Percentiles rank a stretch among this genome's conserved stretches.
Conservation (phyloP, 73 alveolate species). For the Halteria grandinella region DNA sequence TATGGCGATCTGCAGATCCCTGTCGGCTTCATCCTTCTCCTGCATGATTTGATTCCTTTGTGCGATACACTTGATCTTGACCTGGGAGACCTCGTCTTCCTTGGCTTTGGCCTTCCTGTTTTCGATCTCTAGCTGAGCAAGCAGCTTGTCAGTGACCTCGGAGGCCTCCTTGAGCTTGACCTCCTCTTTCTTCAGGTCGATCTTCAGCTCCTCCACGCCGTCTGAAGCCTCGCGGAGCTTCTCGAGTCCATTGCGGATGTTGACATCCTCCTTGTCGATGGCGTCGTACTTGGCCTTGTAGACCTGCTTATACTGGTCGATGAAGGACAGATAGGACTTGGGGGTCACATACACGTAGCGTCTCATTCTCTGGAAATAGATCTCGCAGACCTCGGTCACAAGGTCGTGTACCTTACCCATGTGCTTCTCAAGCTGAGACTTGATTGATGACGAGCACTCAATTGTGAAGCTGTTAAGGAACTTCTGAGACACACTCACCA, state of each 20-base stretch:
- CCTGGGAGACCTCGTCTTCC: slow-evolving; percentile 97
- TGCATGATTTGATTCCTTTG: slow-evolving; percentile 93
- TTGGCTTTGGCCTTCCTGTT: slow-evolving; percentile 96
- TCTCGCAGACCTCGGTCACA: slow-evolving; percentile 95
- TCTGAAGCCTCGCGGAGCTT: slow-evolving; percentile 89
- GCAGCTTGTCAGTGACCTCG: slow-evolving; percentile 90
- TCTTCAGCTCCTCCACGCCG: slow-evolving; percentile 81
- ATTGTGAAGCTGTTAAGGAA: slow-evolving; percentile 87
- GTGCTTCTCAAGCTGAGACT: slow-evolving; percentile 91
- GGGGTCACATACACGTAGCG: slow-evolving; percentile 99
- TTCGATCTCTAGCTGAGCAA: slow-evolving; percentile 95
- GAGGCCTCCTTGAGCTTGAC: slow-evolving; percentile 90
- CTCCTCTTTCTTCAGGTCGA: slow-evolving; percentile 82
- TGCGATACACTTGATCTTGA: slow-evolving; percentile 94
- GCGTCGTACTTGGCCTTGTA: slow-evolving; percentile 93
- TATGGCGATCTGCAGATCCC: slow-evolving; percentile 97
- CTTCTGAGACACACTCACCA: slow-evolving; percentile 94
- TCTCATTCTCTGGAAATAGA: slow-evolving; percentile 99
- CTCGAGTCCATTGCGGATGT: slow-evolving; percentile 88
- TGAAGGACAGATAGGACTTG: slow-evolving; percentile 97
- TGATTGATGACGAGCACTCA: slow-evolving; percentile 93
- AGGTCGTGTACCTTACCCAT: slow-evolving; percentile 98
- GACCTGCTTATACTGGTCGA: slow-evolving; percentile 97
- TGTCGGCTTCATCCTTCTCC: slow-evolving; percentile 97
- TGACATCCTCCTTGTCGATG: slow-evolving; percentile 86